phyloP scores from a whole-genome alignment of 108 stramenopile species.

The Phaeodactylum tricornutum region DNA sequence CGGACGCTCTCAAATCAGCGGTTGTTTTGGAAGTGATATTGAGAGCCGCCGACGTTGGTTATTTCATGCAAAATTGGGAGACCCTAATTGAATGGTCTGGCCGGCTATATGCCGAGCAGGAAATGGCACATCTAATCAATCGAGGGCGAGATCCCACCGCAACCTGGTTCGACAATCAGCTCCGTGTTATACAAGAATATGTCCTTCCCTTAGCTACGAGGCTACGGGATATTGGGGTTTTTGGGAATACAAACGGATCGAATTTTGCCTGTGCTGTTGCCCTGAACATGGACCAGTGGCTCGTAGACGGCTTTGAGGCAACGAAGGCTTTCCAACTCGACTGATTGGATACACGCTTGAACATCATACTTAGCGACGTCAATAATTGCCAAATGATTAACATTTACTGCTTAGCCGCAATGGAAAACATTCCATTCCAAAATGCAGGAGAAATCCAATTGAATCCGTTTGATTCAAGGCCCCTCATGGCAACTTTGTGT shows the following conservation, averaged over 20 bases:
- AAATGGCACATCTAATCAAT: conserved; percentile 7
- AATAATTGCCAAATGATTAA: no score
- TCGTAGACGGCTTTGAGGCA: conserved; percentile 10
- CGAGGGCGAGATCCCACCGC: conserved; percentile 29
- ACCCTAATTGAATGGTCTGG: conserved; percentile 25
- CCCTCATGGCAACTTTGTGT: conserved; percentile 15
- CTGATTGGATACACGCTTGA: no score
- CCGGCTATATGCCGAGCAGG: conserved; percentile 19
- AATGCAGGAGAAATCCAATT: conserved; percentile 67
- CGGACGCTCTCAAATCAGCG: conserved; percentile 33
- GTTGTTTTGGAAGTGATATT: conserved; percentile 29
- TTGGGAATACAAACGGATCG: conserved; percentile 12
- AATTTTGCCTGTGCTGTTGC: background rate
- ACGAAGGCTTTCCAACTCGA: no score
- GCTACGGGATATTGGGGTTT: conserved; percentile 17
- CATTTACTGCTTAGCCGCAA: conserved; percentile 6
- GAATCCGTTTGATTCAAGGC: conserved; percentile 32
- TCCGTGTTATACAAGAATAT: conserved; percentile 33
- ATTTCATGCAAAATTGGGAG: conserved; percentile 24
- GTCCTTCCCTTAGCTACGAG: conserved; percentile 22
- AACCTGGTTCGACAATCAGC: conserved; percentile 37
- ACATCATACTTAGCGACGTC: no score
- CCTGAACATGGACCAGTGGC: conserved; percentile 6
- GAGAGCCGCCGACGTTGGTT: conserved; percentile 27
- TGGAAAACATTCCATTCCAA: conserved; percentile 18